Evolutionary conservation across 2,329 filamentous ascomycete genomes (phyloP), one percentile per base, ranked within the genome.

Genomic region (Penicillium aurantiogriseum): DNA sequence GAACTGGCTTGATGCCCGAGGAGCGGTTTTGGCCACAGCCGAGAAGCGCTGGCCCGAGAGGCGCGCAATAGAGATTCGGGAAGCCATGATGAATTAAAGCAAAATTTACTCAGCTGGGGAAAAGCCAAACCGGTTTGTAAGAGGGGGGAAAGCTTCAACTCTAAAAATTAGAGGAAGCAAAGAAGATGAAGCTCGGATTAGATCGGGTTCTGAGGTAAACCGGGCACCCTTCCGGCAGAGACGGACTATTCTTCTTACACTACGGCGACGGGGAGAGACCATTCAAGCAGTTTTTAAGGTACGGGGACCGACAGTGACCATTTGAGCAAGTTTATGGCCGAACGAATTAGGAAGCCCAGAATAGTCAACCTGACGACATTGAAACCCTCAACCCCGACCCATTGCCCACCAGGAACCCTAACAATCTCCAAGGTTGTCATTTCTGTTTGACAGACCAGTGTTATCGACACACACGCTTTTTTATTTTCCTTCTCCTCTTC

Each of bases 31-130:
- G 60, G 69, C 55, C 60, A 71, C 56, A 63, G 64, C 61, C 50
- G 67, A 67, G 60, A 74, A 53, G 47, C 64, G 65, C 58, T 74
- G 73, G 58, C 58, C 68, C 38, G 72, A 67, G 51, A 75, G 67
- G 64, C 69, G 72, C 51, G 65, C 61, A 44, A 76, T 59, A 54
- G 74, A 70, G 63, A 76, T 67, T 62, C 75, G 72, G 70, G 71
- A 71, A 67, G 73, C 71, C 75, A 77, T 77, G 60, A 51, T 70
- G 51, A 51, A 54, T 25, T 40, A 40, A 55, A 48, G 19, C 15
- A 36, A 50, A 43, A 25, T 25, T 39, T 52, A 48, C 17, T 13
- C 40, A 49, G 21, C 29, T 45, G 33, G 49, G 23, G 29, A 46
- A 50, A 56, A 50, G 52, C 27, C 36, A 40, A 44, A 25, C 17